Evolutionary conservation across 306 rosid genomes (phyloP).

Genomic region (Delonix regia): DNA sequence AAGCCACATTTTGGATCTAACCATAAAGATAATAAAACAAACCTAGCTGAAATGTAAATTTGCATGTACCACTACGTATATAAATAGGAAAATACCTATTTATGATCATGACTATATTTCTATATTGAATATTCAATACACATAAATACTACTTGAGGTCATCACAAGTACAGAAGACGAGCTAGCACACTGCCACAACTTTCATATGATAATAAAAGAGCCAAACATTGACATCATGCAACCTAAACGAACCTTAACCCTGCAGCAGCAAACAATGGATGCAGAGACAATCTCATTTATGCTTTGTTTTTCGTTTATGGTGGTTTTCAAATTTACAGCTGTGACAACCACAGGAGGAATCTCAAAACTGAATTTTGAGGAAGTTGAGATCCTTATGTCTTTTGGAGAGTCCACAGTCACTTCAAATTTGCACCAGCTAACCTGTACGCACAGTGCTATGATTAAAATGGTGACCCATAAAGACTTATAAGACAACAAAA

Average conservation of each 20-base stretch:
- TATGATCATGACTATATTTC: background rate
- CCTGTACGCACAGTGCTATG: slow-evolving; percentile 57
- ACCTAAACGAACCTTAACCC: slow-evolving; percentile 74
- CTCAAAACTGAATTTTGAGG: slow-evolving; percentile 60
- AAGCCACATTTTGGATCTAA: slow-evolving; percentile 16
- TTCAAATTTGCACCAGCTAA: slow-evolving; percentile 99
- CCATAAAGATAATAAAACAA: slow-evolving; percentile 29
- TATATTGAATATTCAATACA: background rate
- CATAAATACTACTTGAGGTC: background rate
- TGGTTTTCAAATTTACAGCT: slow-evolving; percentile 82
- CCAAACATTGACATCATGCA: slow-evolving; percentile 29
- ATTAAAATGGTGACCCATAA: slow-evolving; percentile 15
- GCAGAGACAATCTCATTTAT: slow-evolving; percentile 88
- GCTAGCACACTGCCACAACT: slow-evolving; percentile 11
- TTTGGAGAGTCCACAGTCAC: slow-evolving; percentile 77
- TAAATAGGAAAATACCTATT: background rate
- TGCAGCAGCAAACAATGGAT: slow-evolving; percentile 82
- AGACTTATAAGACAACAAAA: slow-evolving; percentile 16
- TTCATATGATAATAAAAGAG: slow-evolving; percentile 27
- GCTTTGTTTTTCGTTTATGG: slow-evolving; percentile 72
- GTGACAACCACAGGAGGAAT: slow-evolving; percentile 82
- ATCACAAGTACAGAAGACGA: slow-evolving; percentile 6
- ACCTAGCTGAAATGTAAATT: slow-evolving; percentile 11
- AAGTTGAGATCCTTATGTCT: slow-evolving; percentile 56
- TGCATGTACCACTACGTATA: background rate